phyloP scores from a whole-genome alignment of 768 basidiomycete genomes.

The Tylopilus plumbeoviolaceoides region DNA sequence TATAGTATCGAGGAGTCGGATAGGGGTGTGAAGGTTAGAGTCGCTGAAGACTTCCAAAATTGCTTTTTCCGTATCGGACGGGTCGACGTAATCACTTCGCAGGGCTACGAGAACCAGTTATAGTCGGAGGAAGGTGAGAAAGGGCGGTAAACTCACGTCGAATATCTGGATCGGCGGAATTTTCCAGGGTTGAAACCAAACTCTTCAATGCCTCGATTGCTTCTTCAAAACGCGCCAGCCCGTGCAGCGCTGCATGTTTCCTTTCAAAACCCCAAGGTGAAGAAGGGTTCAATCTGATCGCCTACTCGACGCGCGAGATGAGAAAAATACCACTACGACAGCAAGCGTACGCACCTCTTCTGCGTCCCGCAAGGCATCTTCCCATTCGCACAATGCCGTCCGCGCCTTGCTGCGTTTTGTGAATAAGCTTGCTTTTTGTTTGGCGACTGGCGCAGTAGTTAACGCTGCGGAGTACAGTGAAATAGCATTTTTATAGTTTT shows the following conservation, averaged over 20 bases:
- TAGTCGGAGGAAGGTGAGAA: not conserved
- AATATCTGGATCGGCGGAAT: constrained; percentile 6
- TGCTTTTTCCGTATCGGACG: constrained; percentile 1
- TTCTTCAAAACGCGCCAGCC: constrained; percentile 7
- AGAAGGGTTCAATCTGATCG: constrained; percentile 3
- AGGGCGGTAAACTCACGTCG: constrained; percentile 5
- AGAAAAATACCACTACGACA: not conserved
- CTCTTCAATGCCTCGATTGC: constrained; percentile 6
- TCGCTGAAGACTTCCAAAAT: not conserved
- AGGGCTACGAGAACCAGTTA: not conserved
- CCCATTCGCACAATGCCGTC: constrained; percentile 1
- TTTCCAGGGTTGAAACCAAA: constrained; percentile 12
- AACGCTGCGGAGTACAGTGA: constrained; percentile 12
- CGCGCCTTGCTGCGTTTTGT: constrained; percentile 15
- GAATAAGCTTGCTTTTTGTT: not conserved
- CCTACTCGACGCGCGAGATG: constrained; percentile 1
- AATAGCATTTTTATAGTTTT: constrained; percentile 5
- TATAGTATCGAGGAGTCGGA: constrained; percentile 21
- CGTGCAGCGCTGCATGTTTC: constrained; percentile 11
- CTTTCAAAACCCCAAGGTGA: constrained; percentile 16
- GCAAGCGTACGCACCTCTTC: constrained; percentile 8
- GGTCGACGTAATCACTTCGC: constrained; percentile 8
- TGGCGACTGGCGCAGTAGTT: not conserved
- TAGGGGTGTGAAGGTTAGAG: not conserved
- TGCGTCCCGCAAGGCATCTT: constrained; percentile 14